A percentile compares a stretch with the other conserved stretches of the same genome.
Conservation (phyloP, 1,284 basidiomycete species). For the Porodaedalea pini region DNA sequence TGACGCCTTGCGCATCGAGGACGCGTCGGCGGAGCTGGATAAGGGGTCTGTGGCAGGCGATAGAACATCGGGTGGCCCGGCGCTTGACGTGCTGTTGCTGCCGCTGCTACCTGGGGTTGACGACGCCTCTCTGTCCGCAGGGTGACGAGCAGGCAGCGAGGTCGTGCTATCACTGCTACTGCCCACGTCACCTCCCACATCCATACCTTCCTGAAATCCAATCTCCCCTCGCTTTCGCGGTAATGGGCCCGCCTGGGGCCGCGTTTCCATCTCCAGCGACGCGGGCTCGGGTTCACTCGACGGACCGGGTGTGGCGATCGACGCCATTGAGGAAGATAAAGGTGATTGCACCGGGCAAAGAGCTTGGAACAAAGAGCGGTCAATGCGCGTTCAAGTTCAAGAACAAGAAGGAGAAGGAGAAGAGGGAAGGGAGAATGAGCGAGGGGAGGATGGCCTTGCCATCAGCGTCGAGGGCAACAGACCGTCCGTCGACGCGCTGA, state of each 20-base stretch:
- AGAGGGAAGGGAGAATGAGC: neutral
- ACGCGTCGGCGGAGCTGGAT: constrained; percentile 23
- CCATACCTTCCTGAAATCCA: constrained; percentile 48
- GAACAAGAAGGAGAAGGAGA: constrained; percentile 1
- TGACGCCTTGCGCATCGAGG: constrained; percentile 28
- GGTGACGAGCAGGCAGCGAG: constrained; percentile 44
- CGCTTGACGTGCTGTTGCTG: neutral
- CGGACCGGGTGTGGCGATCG: constrained; percentile 20
- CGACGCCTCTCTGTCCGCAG: constrained; percentile 47
- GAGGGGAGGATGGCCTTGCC: neutral
- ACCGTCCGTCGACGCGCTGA: neutral
- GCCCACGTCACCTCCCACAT: constrained; percentile 28
- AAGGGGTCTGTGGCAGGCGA: constrained; percentile 23
- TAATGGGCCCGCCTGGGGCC: constrained; percentile 56
- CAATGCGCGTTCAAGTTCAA: neutral
- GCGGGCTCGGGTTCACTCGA: neutral
- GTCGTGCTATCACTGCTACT: constrained; percentile 13
- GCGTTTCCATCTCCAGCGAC: constrained; percentile 19
- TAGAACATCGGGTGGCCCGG: constrained; percentile 23
- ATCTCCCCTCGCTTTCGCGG: constrained; percentile 65
- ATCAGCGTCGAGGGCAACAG: constrained; percentile 13
- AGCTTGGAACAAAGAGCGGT: constrained; percentile 7
- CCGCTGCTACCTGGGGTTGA: constrained; percentile 16
- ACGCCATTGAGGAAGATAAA: constrained; percentile 23
- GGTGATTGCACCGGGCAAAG: constrained; percentile 15